phyloP scores from a whole-genome alignment of 768 basidiomycete species.

The Pisolithus microcarpus region DNA sequence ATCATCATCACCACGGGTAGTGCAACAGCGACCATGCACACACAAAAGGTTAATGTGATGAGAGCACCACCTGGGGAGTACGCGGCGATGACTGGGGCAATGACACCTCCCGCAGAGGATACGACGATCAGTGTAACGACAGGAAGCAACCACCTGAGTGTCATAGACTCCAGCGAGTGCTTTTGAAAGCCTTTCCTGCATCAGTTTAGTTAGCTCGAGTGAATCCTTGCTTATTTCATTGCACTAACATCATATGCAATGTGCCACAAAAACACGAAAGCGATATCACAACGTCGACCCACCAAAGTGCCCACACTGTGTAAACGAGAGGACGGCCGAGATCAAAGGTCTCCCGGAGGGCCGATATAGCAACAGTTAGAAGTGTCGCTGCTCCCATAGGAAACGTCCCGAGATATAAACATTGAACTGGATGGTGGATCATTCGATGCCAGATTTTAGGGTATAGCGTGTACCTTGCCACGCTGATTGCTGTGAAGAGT shows the following conservation, averaged over 20 bases:
- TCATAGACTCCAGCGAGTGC: conserved; percentile 51
- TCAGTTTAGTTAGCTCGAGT: not conserved
- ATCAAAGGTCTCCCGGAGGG: no score
- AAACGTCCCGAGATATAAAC: conserved; percentile 41
- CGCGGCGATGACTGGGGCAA: conserved; percentile 42
- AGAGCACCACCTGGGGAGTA: conserved; percentile 44
- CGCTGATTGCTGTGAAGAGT: conserved; percentile 38
- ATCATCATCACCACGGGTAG: conserved; percentile 59
- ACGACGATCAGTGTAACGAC: conserved; percentile 69
- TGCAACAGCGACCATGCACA: conserved; percentile 51
- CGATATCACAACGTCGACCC: conserved; percentile 54
- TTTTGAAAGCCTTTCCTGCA: conserved; percentile 51
- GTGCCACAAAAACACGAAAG: conserved; percentile 53
- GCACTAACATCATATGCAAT: conserved; percentile 58
- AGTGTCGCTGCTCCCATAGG: conserved; percentile 60
- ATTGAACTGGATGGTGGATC: conserved; percentile 43
- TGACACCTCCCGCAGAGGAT: conserved; percentile 56
- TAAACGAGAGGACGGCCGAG: conserved; percentile 16
- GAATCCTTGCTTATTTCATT: conserved; percentile 12
- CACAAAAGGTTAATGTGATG: conserved; percentile 45
- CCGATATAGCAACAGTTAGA: conserved; percentile 35
- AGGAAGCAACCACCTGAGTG: conserved; percentile 66
- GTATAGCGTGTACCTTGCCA: conserved; percentile 46
- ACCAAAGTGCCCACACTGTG: conserved; percentile 60
- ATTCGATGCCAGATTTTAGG: conserved; percentile 46